Conservation (phyloP, 225 moss, liverwort and hornwort genomes). For the Climacium dendroides region DNA sequence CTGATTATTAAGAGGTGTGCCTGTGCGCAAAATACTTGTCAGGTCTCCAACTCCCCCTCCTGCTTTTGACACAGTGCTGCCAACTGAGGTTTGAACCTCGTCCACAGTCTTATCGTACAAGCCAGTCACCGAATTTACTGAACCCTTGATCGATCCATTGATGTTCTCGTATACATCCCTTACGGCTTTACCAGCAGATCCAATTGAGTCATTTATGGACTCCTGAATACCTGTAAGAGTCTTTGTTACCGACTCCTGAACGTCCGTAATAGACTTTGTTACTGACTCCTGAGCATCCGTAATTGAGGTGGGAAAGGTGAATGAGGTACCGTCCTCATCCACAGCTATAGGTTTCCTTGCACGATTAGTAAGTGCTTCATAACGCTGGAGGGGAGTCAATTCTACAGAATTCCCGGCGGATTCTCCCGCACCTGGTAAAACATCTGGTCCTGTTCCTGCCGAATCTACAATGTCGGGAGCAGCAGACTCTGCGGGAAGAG, state of each 20-base stretch:
- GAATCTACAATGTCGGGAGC: slow-evolving; percentile 8
- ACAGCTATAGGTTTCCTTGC: slow-evolving; percentile 8
- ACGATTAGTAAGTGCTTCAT: slow-evolving; percentile 22
- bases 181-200: slow-evolving; percentile 22
- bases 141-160: slow-evolving; percentile 37
- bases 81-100: slow-evolving; percentile 36
- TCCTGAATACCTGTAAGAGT: slow-evolving; percentile 34
- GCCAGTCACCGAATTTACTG: slow-evolving; percentile 44
- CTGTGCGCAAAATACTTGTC: slow-evolving; percentile 46
- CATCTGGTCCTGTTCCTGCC: slow-evolving; percentile 10
- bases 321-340: slow-evolving; percentile 5
- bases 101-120: slow-evolving; percentile 30
- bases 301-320: slow-evolving; percentile 25
- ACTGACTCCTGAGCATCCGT: slow-evolving; percentile 50
- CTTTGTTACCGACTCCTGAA: slow-evolving; percentile 40
- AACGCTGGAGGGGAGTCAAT: slow-evolving; percentile 23
- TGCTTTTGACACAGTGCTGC: slow-evolving; percentile 21
- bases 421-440: slow-evolving; percentile 21
- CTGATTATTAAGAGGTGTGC: slow-evolving; percentile 71
- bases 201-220: slow-evolving; percentile 24
- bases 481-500: neutral
- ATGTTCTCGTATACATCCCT: slow-evolving; percentile 36
- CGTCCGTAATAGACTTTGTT: slow-evolving; percentile 26
- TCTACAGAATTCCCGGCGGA: slow-evolving; percentile 4
- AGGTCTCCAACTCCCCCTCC: slow-evolving; percentile 35